Percentiles rank a stretch among this genome's conserved stretches.
Evolutionary conservation across 2,329 filamentous ascomycete species (phyloP).

Genomic region (Fusarium scirpi): DNA sequence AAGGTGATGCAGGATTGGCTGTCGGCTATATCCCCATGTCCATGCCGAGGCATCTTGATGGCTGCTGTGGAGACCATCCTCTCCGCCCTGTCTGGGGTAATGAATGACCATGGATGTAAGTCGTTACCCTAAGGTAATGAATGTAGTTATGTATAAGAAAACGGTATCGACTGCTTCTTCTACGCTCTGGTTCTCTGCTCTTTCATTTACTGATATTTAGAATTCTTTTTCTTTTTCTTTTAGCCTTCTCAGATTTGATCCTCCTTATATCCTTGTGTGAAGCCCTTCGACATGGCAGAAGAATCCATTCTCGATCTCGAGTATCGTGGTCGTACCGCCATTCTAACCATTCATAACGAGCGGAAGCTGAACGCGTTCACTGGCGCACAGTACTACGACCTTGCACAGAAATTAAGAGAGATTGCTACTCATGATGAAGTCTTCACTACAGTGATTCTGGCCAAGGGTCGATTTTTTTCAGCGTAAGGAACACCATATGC

Average conservation of each 20-base stretch:
- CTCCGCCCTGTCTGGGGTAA: slow-evolving; percentile 34
- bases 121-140: slow-evolving; percentile 10
- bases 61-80: slow-evolving; percentile 27
- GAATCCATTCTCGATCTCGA: slow-evolving; percentile 53
- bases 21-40: slow-evolving; percentile 4
- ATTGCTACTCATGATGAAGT: slow-evolving; percentile 84
- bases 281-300: slow-evolving; percentile 26
- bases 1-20: slow-evolving; percentile 3
- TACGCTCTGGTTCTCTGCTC: background rate
- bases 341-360: slow-evolving; percentile 87
- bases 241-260: no score
- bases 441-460: slow-evolving; percentile 85
- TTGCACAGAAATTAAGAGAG: slow-evolving; percentile 79
- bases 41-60: slow-evolving; percentile 22
- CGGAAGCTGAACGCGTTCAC: slow-evolving; percentile 89
- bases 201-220: background rate
- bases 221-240: background rate
- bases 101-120: slow-evolving; percentile 8
- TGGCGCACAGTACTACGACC: slow-evolving; percentile 78
- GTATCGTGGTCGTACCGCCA: slow-evolving; percentile 63
- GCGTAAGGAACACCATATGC: slow-evolving; percentile 70
- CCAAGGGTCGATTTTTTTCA: slow-evolving; percentile 86
- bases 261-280: background rate
- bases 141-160: slow-evolving; percentile 2
- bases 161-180: background rate